phyloP scores from a whole-genome alignment of 2,329 filamentous ascomycete species.

The Cryphonectria nitschkei region DNA sequence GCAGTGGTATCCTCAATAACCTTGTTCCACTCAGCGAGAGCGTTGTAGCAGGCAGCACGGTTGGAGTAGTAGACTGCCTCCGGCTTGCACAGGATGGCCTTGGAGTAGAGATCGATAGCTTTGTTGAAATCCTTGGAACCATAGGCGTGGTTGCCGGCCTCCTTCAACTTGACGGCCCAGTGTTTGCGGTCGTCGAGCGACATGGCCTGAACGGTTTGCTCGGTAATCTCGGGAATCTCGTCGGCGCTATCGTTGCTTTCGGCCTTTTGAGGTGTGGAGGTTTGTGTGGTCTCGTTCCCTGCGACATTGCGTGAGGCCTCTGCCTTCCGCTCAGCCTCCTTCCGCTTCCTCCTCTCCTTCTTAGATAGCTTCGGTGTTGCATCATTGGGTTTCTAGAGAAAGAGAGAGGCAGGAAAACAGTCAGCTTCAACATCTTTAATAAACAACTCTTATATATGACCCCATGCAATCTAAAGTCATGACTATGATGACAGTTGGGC shows the following conservation, averaged over 20 bases:
- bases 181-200: conserved; percentile 75
- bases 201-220: conserved; percentile 56
- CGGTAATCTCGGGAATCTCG: conserved; percentile 70
- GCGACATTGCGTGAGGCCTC: conserved; percentile 46
- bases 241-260: conserved; percentile 62
- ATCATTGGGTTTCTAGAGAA: conserved; percentile 46
- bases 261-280: conserved; percentile 47
- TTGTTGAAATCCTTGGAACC: conserved; percentile 90
- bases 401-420: neutral
- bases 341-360: conserved; percentile 87
- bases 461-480: neutral
- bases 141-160: conserved; percentile 94
- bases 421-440: neutral
- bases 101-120: conserved; percentile 92
- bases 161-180: conserved; percentile 90
- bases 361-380: conserved; percentile 76
- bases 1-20: conserved; percentile 97
- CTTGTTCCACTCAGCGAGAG: conserved; percentile 89
- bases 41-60: conserved; percentile 95
- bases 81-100: conserved; percentile 94
- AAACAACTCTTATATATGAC: neutral
- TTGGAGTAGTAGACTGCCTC: conserved; percentile 99
- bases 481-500: neutral
- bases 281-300: conserved; percentile 34
- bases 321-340: conserved; percentile 71